These are phyloP conservation scores for Sophora flavescens DNA, from an alignment of 306 rosid genomes.

Conservation along the genomic window DNA sequence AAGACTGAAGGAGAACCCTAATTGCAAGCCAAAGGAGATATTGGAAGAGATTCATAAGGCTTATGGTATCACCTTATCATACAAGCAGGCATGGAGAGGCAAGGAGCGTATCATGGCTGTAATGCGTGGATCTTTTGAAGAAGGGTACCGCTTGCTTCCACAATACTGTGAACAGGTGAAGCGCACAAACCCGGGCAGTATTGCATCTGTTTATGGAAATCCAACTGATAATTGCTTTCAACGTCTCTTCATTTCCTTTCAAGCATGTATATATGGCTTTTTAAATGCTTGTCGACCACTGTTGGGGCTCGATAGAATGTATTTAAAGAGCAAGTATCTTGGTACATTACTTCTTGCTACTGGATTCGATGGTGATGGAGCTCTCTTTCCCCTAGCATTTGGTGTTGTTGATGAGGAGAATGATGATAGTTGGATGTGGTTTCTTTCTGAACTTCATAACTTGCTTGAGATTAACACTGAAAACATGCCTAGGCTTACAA, in stretches of 20 bases:
- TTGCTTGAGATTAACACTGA: constrained; percentile 83
- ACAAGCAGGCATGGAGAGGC: constrained; percentile 93
- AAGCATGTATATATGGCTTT: constrained; percentile 84
- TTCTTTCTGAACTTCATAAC: constrained; percentile 78
- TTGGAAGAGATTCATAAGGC: constrained; percentile 85
- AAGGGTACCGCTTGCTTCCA: constrained; percentile 86
- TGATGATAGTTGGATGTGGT: constrained; percentile 94
- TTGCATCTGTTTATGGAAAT: constrained; percentile 77
- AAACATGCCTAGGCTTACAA: constrained; percentile 90
- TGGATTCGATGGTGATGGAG: constrained; percentile 83
- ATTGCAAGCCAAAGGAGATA: constrained; percentile 86
- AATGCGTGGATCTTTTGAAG: constrained; percentile 90
- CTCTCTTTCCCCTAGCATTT: constrained; percentile 82
- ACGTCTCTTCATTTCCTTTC: constrained; percentile 81
- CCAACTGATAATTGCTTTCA: constrained; percentile 71
- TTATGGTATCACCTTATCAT: constrained; percentile 84
- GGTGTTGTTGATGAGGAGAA: constrained; percentile 86
- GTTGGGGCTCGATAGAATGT: constrained; percentile 79
- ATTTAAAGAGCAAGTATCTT: constrained; percentile 77
- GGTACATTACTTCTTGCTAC: constrained; percentile 83
- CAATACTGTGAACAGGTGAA: constrained; percentile 84
- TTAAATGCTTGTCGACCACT: constrained; percentile 86
- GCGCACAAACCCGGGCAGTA: constrained; percentile 80
- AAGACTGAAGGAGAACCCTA: constrained; percentile 81
- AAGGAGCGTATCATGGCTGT: constrained; percentile 92